Evolutionary conservation across 352 stramenopile genomes (phyloP).

Genomic region (Halophytophthora polymorphica): DNA sequence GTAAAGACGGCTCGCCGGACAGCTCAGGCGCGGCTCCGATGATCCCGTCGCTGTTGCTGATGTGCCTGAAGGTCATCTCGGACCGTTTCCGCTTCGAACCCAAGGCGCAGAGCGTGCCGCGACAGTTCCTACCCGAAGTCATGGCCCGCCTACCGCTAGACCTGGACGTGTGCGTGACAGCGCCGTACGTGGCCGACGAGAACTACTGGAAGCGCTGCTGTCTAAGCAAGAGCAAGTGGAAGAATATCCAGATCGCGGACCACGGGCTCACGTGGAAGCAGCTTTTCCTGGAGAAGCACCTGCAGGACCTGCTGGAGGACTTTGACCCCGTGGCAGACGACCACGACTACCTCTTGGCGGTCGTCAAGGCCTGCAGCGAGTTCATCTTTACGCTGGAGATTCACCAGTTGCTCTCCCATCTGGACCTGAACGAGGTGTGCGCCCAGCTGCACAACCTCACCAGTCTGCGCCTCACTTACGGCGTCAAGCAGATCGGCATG

Average conservation of each 20-base stretch:
- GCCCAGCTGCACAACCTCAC: constrained; percentile 87
- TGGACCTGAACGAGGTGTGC: constrained; percentile 87
- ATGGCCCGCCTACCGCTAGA: constrained; percentile 78
- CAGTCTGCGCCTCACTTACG: constrained; percentile 81
- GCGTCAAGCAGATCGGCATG: constrained; percentile 91
- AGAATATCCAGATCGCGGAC: constrained; percentile 87
- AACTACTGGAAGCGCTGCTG: constrained; percentile 94
- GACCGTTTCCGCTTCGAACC: constrained; percentile 65
- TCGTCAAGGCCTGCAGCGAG: constrained; percentile 79
- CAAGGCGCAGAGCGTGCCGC: constrained; percentile 69
- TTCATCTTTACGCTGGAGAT: constrained; percentile 90
- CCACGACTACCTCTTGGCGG: constrained; percentile 58
- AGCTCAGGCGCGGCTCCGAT: background rate
- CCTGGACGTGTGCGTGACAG: constrained; percentile 75
- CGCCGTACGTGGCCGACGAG: constrained; percentile 88
- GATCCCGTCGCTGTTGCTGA: constrained; percentile 57
- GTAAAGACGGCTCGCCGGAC: constrained; percentile 7
- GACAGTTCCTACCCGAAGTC: constrained; percentile 81
- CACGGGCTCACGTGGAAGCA: constrained; percentile 95
- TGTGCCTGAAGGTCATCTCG: constrained; percentile 81
- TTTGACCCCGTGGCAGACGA: constrained; percentile 63
- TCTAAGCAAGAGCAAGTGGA: constrained; percentile 80
- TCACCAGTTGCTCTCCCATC: constrained; percentile 84
- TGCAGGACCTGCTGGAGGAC: constrained; percentile 76
- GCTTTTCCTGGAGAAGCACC: constrained; percentile 81